Base-by-base conservation (phyloP, 495 filamentous ascomycete genomes). In the Aspergillus cavernicola region DNA sequence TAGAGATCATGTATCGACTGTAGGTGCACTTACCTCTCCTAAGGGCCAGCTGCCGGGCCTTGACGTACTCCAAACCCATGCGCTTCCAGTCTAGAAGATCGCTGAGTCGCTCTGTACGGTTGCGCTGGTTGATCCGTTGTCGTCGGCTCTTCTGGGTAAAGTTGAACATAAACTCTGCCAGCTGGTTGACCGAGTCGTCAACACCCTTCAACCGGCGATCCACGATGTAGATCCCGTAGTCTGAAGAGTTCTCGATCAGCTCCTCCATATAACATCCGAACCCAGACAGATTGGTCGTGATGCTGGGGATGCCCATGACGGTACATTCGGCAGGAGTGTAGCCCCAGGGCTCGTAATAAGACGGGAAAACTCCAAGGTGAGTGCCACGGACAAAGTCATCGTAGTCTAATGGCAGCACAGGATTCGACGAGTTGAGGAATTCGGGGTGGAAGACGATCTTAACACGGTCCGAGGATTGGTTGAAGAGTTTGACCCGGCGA, bases 261-360 rank as follows among this genome's bases (percentile, higher is more conserved):
- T 98, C 93, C 69, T 98, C 93, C 93, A 98, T 98, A 67, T 98
- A 98, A 69, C 93, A 98, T 33, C 93, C 93, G 58, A 98, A 98
- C 7, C 93, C 93, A 19, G 93, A 97, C 7, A 98, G 77, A 61
- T 98, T 98, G 9, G 93, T 98, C 6, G 93, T 97, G 72, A 98
- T 98, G 69, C 89, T 95, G 15, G 93, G 93, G 44, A 98, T 92
- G 57, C 93, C 93, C 93, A 98, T 98, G 38, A 98, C 93, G 0
- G 93, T 98, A 73, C 93, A 98, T 68, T 98, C 93, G 24, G 93
- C 93, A 0, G 93, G 93, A 0, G 93, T 98, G 62, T 98, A 98
- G 49, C 93, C 93, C 93, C 93, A 98, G 19, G 93, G 93, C 72
- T 98, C 93, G 64, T 98, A 98, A 79, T 98, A 98, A 35, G 93